Evolutionary conservation across 2,329 filamentous ascomycete species (phyloP).

Genomic region (Herpotrichia juniperi): DNA sequence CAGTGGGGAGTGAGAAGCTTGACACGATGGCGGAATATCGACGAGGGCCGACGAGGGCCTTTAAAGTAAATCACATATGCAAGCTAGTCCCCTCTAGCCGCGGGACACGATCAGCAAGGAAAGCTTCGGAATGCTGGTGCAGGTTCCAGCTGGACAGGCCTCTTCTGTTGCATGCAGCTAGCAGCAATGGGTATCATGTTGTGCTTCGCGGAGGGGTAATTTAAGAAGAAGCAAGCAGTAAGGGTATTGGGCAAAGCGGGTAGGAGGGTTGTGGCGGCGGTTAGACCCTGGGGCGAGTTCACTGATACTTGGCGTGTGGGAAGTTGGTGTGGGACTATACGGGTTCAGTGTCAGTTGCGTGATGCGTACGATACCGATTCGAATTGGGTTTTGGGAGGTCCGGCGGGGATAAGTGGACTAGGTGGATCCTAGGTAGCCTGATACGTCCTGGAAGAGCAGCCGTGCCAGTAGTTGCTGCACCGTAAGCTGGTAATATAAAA

Average conservation of each 20-base stretch:
- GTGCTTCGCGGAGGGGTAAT: conserved; percentile 9
- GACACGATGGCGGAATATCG: conserved; percentile 4
- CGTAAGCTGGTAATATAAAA: neutral
- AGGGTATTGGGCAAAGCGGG: conserved; percentile 32
- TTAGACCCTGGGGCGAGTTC: conserved; percentile 6
- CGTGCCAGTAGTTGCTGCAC: neutral
- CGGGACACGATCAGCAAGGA: conserved; percentile 3
- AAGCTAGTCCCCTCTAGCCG: conserved; percentile 16
- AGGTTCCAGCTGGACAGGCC: conserved; percentile 16
- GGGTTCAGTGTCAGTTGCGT: neutral
- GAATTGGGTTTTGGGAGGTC: neutral
- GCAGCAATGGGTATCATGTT: conserved; percentile 16
- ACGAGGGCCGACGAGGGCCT: conserved; percentile 14
- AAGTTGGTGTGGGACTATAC: conserved; percentile 4
- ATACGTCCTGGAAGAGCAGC: neutral
- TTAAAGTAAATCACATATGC: conserved; percentile 25
- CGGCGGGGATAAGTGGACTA: neutral
- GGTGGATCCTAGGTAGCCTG: neutral
- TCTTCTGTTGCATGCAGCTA: conserved; percentile 23
- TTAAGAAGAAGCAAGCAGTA: conserved; percentile 12
- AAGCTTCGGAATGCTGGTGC: conserved; percentile 8
- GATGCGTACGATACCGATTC: neutral
- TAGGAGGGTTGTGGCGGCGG: neutral
- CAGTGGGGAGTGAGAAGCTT: conserved; percentile 11
- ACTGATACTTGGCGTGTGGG: conserved; percentile 29